phyloP scores from a whole-genome alignment of 2,329 filamentous ascomycete species.

The Atkinsonella texensis region DNA sequence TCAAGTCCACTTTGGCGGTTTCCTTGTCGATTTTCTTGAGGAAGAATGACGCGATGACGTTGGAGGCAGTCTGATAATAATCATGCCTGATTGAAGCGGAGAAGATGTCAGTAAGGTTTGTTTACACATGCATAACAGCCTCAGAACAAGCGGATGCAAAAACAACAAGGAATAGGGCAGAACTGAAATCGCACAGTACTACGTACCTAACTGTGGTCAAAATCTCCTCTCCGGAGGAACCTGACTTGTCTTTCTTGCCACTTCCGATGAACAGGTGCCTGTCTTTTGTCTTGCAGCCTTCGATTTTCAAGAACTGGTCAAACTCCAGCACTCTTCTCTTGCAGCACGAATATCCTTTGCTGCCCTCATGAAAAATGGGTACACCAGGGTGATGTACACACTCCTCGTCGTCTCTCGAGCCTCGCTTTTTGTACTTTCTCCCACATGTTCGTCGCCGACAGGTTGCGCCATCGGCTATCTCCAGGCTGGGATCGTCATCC shows the following conservation, averaged over 20 bases:
- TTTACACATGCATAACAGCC: background rate
- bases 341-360: conserved; percentile 96
- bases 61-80: conserved; percentile 83
- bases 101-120: background rate
- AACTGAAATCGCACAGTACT: too few relatives aligned
- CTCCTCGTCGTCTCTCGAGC: conserved; percentile 54
- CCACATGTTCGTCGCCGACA: conserved; percentile 74
- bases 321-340: conserved; percentile 93
- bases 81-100: conserved; percentile 41
- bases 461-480: conserved; percentile 59
- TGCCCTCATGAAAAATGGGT: conserved; percentile 94
- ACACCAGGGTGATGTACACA: conserved; percentile 84
- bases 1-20: conserved; percentile 60
- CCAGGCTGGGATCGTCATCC: conserved; percentile 66
- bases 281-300: conserved; percentile 73
- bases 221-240: conserved; percentile 53
- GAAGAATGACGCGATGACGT: conserved; percentile 84
- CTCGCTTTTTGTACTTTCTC: conserved; percentile 48
- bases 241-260: conserved; percentile 48
- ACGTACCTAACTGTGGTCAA: conserved; percentile 64
- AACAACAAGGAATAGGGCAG: too few relatives aligned
- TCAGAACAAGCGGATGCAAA: background rate
- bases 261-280: conserved; percentile 77
- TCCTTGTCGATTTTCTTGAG: conserved; percentile 93
- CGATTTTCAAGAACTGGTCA: conserved; percentile 94